Conservation (phyloP, 805 yeast species). For the Metschnikowia matae region DNA sequence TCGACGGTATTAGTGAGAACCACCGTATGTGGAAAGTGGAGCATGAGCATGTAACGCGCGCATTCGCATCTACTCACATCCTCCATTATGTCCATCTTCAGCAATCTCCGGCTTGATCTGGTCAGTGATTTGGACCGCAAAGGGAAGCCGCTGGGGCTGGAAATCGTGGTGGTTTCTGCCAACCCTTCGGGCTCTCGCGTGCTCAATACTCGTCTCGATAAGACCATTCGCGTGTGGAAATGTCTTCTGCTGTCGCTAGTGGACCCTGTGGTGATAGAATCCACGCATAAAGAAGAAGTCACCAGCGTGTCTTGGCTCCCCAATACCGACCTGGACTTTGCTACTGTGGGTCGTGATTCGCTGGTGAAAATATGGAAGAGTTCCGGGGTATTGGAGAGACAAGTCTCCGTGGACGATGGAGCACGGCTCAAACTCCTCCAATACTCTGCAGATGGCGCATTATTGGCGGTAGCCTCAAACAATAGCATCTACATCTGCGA, state of each 20-base stretch:
- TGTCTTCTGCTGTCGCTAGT: constrained; percentile 23
- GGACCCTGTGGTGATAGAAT: constrained; percentile 39
- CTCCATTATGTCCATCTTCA: constrained; percentile 8
- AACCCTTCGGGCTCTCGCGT: constrained; percentile 41
- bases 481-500: constrained; percentile 35
- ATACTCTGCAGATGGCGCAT: constrained; percentile 46
- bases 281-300: constrained; percentile 38
- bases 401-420: constrained; percentile 18
- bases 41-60: neutral
- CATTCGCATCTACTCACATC: neutral
- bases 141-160: constrained; percentile 20
- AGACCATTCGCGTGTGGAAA: constrained; percentile 39
- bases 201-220: constrained; percentile 42
- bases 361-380: constrained; percentile 32
- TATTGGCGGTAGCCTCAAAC: constrained; percentile 42
- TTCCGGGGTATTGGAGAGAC: constrained; percentile 12
- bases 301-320: constrained; percentile 50
- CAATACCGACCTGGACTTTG: constrained; percentile 39
- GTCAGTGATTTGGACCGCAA: constrained; percentile 12
- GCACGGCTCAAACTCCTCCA: constrained; percentile 19
- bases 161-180: constrained; percentile 35
- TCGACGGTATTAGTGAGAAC: too few relatives aligned
- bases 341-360: constrained; percentile 47
- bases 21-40: neutral
- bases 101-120: constrained; percentile 5